Conservation (phyloP, 768 basidiomycete species). For the Leccinellum luteum region DNA sequence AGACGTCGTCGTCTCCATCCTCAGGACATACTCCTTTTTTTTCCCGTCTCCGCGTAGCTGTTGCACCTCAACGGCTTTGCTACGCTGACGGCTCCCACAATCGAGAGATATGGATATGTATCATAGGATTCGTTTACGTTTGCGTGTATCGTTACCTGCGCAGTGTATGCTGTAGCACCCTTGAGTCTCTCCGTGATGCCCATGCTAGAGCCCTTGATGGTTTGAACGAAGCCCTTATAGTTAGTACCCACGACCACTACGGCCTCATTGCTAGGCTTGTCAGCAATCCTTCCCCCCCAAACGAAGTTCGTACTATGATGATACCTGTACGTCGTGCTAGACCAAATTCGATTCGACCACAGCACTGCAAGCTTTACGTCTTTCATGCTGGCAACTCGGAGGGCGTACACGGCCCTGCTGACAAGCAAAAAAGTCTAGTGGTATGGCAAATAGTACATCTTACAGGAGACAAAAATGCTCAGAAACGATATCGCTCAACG, state of each 20-base stretch:
- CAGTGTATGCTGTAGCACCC: constrained; percentile 1
- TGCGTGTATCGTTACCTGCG: background rate
- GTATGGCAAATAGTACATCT: constrained; percentile 25
- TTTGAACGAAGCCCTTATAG: background rate
- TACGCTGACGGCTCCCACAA: constrained; percentile 7
- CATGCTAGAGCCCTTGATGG: background rate
- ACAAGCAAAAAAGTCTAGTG: constrained; percentile 20
- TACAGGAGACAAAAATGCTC: constrained; percentile 24
- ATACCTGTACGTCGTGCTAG: background rate
- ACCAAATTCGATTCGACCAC: background rate
- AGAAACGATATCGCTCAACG: constrained; percentile 6
- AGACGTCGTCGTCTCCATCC: background rate
- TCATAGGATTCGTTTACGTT: constrained; percentile 10
- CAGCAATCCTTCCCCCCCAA: background rate
- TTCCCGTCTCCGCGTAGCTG: constrained; percentile 9
- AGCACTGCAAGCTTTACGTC: background rate
- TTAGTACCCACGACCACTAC: constrained; percentile 5
- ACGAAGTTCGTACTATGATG: background rate
- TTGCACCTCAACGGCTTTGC: background rate
- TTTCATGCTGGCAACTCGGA: background rate
- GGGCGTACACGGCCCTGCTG: background rate
- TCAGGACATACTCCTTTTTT: background rate
- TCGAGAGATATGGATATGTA: constrained; percentile 1
- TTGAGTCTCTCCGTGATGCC: background rate
- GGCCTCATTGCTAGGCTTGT: background rate